These are phyloP conservation scores for Emergomyces pasteurianus DNA, from an alignment of 2,329 filamentous ascomycete species.

Conservation along the genomic window DNA sequence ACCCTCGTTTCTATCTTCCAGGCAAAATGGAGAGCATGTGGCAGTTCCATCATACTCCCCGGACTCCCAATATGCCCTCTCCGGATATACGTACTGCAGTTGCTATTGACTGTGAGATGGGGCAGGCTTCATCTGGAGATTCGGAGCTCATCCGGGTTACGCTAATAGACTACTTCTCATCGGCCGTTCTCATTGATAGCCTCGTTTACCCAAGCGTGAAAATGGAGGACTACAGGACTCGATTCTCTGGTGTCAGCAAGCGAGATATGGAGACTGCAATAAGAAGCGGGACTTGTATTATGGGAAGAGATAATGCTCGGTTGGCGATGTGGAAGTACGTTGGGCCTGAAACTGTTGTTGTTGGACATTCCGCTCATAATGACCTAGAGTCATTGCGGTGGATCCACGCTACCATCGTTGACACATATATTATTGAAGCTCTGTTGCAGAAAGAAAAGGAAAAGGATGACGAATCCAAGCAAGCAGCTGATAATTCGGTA, in stretches of 20 bases:
- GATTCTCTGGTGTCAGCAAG: slow-evolving; percentile 37
- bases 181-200: slow-evolving; percentile 36
- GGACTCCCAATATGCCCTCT: background rate
- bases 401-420: slow-evolving; percentile 37
- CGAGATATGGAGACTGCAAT: slow-evolving; percentile 21
- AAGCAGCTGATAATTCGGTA: background rate
- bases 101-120: slow-evolving; percentile 46
- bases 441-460: slow-evolving; percentile 4
- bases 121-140: slow-evolving; percentile 33
- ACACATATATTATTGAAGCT: slow-evolving; percentile 26
- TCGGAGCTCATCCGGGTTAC: slow-evolving; percentile 42
- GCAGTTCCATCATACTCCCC: background rate
- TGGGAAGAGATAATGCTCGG: slow-evolving; percentile 33
- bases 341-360: slow-evolving; percentile 35
- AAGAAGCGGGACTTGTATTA: slow-evolving; percentile 22
- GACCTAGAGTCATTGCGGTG: slow-evolving; percentile 37
- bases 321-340: slow-evolving; percentile 34
- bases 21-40: background rate
- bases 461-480: background rate
- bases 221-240: slow-evolving; percentile 40
- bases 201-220: slow-evolving; percentile 37
- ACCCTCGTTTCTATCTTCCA: background rate
- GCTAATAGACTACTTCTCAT: slow-evolving; percentile 40
- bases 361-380: slow-evolving; percentile 35
- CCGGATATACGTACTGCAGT: slow-evolving; percentile 18